A percentile compares a stretch with the other conserved stretches of the same genome.
phyloP scores from a whole-genome alignment of 495 filamentous ascomycete genomes.

The Podospora bellae-mahoneyi region DNA sequence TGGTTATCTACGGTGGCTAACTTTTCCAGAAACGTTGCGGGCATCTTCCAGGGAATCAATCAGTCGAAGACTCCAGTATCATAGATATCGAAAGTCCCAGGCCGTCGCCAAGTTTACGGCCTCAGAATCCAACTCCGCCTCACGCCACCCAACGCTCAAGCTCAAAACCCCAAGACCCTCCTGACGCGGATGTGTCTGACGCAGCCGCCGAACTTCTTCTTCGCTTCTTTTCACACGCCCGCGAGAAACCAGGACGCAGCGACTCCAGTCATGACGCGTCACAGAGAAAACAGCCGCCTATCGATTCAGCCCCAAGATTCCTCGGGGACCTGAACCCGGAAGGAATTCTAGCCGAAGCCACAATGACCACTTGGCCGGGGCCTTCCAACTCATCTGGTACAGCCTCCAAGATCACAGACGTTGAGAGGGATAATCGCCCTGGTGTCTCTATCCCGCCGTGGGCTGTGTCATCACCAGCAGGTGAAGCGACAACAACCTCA shows the following conservation, averaged over 20 bases:
- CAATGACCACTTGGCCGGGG: conserved; percentile 26
- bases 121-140: neutral
- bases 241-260: conserved; percentile 8
- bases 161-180: neutral
- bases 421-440: neutral
- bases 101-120: neutral
- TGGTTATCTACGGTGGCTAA: neutral
- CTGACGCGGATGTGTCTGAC: conserved; percentile 24
- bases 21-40: conserved; percentile 23
- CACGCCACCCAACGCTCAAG: neutral
- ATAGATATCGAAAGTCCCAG: neutral
- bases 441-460: conserved; percentile 5
- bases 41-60: conserved; percentile 9
- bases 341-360: conserved; percentile 47
- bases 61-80: neutral
- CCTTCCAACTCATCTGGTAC: neutral
- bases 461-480: neutral
- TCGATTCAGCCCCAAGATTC: conserved; percentile 38
- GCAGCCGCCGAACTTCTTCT: conserved; percentile 29
- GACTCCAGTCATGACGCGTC: neutral
- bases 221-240: conserved; percentile 26
- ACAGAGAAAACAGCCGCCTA: neutral
- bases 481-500: neutral
- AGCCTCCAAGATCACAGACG: neutral
- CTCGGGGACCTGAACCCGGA: conserved; percentile 55